These are phyloP conservation scores for Asterella californica DNA, from an alignment of 225 moss, liverwort and hornwort genomes.

Conservation along the genomic window DNA sequence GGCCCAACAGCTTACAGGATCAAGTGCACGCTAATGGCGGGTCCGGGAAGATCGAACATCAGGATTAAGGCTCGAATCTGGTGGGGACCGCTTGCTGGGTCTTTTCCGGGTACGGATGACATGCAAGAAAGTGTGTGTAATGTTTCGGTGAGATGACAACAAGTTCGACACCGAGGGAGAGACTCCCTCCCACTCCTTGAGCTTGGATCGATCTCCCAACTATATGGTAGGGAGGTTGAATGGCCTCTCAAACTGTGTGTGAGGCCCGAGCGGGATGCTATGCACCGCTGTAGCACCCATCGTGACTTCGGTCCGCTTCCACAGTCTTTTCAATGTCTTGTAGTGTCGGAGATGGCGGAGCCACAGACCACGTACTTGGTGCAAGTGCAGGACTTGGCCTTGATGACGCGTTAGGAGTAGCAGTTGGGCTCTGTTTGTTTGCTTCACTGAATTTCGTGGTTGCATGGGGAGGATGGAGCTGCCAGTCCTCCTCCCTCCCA, in stretches of 20 bases:
- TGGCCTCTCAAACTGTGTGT: background rate
- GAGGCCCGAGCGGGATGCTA: background rate
- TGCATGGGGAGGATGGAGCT: background rate
- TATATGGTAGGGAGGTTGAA: background rate
- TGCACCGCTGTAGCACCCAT: background rate
- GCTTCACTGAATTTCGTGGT: background rate
- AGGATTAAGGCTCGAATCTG: conserved; percentile 22
- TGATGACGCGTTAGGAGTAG: background rate
- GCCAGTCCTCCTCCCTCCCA: background rate
- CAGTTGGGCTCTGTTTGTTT: background rate
- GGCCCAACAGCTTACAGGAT: conserved; percentile 11
- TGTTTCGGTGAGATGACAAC: conserved; percentile 18
- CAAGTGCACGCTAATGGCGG: conserved; percentile 18
- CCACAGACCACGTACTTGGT: background rate
- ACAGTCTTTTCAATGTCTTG: too few species aligned
- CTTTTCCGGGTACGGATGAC: conserved; percentile 16
- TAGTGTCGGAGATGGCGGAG: background rate
- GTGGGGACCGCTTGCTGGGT: conserved; percentile 19
- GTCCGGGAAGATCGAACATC: conserved; percentile 14
- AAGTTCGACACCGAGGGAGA: background rate
- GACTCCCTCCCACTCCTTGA: background rate
- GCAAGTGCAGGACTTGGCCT: background rate
- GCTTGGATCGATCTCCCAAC: conserved; percentile 1
- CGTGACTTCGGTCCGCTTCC: background rate
- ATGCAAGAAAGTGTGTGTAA: conserved; percentile 16